A percentile compares a stretch with the other conserved stretches of the same genome.
Evolutionary conservation across 108 stramenopile species (phyloP).

Genomic region (Cyclotella atomus): DNA sequence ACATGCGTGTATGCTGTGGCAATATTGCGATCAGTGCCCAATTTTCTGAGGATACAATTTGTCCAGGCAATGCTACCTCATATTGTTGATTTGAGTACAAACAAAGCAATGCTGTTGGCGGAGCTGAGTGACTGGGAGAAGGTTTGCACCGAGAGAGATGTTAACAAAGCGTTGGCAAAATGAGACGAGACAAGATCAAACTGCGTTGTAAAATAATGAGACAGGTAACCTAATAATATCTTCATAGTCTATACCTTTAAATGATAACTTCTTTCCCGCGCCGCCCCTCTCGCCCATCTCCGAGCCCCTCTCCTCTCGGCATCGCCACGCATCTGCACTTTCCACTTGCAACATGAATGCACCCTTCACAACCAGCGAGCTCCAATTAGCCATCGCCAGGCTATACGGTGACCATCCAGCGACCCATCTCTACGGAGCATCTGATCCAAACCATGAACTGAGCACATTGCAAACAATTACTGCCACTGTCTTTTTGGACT

Average conservation of each 20-base stretch:
- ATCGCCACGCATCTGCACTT: no score
- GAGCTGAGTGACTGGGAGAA: slow-evolving; percentile 16
- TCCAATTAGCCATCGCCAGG: neutral
- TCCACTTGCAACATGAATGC: neutral
- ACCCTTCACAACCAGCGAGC: slow-evolving; percentile 13
- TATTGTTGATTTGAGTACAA: neutral
- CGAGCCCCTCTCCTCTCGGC: no score
- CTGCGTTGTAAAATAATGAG: no score
- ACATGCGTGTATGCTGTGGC: slow-evolving; percentile 7
- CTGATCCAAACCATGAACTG: slow-evolving; percentile 65
- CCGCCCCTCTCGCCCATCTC: no score
- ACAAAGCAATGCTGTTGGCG: neutral
- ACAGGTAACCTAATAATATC: no score
- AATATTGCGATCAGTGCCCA: neutral
- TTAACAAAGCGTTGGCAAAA: neutral
- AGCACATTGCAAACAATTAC: slow-evolving; percentile 87
- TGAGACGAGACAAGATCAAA: no score
- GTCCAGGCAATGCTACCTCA: slow-evolving; percentile 6
- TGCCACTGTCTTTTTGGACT: slow-evolving; percentile 77
- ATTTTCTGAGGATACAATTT: slow-evolving; percentile 2
- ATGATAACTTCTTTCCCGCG: no score
- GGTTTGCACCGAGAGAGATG: slow-evolving; percentile 4
- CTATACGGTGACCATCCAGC: slow-evolving; percentile 15
- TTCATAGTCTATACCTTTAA: no score
- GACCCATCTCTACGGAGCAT: slow-evolving; percentile 68